Percentiles rank a stretch among this genome's conserved stretches.
These are phyloP conservation scores for Albatrellus ellisii DNA, from an alignment of 768 basidiomycete species.

Conservation along the genomic window DNA sequence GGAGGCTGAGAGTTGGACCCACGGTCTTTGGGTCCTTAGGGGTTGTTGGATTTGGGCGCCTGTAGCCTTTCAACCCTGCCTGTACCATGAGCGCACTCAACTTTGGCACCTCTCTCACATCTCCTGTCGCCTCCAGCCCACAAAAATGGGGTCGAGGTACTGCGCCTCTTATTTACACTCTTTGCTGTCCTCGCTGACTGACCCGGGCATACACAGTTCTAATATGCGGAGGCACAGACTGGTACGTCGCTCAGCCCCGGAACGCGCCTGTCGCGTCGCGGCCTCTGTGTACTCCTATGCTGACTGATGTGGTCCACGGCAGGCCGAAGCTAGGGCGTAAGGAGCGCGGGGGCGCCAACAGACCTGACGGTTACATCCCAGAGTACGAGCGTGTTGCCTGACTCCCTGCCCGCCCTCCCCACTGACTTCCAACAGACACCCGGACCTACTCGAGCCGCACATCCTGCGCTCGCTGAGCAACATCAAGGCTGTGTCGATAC, in stretches of 20 bases:
- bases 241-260: conserved; percentile 34
- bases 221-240: conserved; percentile 80
- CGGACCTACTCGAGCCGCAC: conserved; percentile 80
- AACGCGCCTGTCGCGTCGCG: conserved; percentile 8
- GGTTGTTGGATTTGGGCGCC: background rate
- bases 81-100: background rate
- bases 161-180: background rate
- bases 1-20: no score
- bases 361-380: conserved; percentile 6
- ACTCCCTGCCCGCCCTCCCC: conserved; percentile 3
- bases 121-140: background rate
- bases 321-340: conserved; percentile 11
- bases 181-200: background rate
- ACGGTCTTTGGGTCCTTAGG: no score
- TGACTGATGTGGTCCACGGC: background rate
- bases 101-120: background rate
- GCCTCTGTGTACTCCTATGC: conserved; percentile 10
- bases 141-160: conserved; percentile 1
- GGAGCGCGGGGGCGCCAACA: conserved; percentile 13
- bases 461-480: conserved; percentile 83
- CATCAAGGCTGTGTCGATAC: conserved; percentile 56
- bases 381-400: background rate
- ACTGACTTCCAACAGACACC: conserved; percentile 28
- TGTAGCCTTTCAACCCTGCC: background rate
- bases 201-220: conserved; percentile 34